A percentile compares a stretch with the other conserved stretches of the same genome.
These are phyloP conservation scores for Eucalyptus curtisii DNA, from an alignment of 345 rosid species.

Conservation along the genomic window DNA sequence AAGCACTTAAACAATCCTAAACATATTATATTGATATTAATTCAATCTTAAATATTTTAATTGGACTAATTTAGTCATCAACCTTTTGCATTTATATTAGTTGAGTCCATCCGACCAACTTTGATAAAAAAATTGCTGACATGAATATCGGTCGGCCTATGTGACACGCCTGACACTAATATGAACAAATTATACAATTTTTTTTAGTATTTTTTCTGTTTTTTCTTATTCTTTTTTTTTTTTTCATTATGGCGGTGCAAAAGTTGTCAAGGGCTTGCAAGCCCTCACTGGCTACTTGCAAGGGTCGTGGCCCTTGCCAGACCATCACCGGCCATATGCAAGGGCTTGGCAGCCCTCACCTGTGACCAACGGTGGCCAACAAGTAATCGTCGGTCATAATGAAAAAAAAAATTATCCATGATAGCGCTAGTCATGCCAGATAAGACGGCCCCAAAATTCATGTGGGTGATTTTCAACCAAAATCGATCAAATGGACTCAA, in stretches of 20 bases:
- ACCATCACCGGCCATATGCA: not conserved
- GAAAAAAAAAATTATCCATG: no score
- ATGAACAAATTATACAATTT: not conserved
- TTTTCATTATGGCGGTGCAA: not conserved
- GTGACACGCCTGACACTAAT: rapidly evolving
- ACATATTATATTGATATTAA: rapidly evolving
- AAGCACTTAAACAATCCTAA: no score
- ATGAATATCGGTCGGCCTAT: rapidly evolving
- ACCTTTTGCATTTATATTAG: no score
- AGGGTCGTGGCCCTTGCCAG: not conserved
- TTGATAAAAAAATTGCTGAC: rapidly evolving
- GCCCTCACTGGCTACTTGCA: rapidly evolving
- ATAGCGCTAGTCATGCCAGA: no score
- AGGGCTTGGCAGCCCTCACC: no score
- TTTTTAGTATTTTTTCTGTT: no score
- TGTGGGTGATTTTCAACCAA: rapidly evolving
- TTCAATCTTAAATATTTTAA: not conserved
- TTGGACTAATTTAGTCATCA: rapidly evolving
- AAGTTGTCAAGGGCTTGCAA: no score
- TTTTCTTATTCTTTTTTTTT: no score
- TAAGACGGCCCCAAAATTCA: no score
- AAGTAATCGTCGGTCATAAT: not conserved
- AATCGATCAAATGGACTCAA: rapidly evolving
- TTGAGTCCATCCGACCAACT: no score
- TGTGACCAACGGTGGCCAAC: no score